These are phyloP conservation scores for Arxiozyma slooffiae DNA, from an alignment of 1,139 yeast genomes.

Conservation along the genomic window DNA sequence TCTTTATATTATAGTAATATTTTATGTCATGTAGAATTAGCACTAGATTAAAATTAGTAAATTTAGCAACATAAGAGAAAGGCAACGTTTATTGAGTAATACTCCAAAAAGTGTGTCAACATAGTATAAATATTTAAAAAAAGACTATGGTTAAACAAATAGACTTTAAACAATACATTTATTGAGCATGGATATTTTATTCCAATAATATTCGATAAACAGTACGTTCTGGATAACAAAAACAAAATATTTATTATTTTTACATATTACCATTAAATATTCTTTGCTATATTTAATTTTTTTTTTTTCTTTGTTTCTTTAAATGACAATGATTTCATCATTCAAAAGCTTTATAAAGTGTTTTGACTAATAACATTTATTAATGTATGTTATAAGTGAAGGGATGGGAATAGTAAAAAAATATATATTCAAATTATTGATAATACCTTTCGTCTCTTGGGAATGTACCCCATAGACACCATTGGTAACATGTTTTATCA, in stretches of 20 bases:
- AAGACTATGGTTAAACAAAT: not conserved
- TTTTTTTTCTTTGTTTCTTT: too few relatives aligned
- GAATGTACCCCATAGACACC: conserved; percentile 35
- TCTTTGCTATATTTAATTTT: not conserved
- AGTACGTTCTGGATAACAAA: too few relatives aligned
- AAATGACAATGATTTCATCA: not conserved
- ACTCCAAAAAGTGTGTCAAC: not conserved
- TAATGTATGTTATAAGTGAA: not conserved
- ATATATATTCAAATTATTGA: not conserved
- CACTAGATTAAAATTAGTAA: too few relatives aligned
- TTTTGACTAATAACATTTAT: too few relatives aligned
- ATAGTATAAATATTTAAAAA: not conserved
- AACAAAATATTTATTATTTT: too few relatives aligned
- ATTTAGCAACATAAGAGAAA: not conserved
- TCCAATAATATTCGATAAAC: not conserved
- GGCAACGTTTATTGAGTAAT: not conserved
- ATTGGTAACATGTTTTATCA: conserved; percentile 22
- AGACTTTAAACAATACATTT: not conserved
- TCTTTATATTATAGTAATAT: not conserved
- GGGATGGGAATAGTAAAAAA: not conserved
- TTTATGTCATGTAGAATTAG: not conserved
- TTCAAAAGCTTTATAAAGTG: not conserved
- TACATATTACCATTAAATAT: not conserved
- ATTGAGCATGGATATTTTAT: too few relatives aligned
- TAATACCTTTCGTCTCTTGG: conserved; percentile 33